A percentile compares a stretch with the other conserved stretches of the same genome.
Conservation (phyloP, 768 basidiomycete genomes). For the Dendrothele bispora region DNA sequence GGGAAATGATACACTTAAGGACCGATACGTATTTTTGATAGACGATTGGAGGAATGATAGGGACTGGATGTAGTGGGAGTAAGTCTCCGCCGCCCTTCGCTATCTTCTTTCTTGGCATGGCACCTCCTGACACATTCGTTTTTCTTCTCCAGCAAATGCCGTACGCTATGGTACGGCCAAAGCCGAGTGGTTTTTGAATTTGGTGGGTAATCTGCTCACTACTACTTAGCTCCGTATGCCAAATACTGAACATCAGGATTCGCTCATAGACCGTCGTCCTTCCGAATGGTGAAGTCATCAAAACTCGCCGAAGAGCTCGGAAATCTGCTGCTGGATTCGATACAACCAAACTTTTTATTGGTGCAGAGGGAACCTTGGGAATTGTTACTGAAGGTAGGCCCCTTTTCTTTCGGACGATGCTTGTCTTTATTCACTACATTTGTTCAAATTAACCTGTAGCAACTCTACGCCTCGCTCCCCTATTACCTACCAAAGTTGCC, state of each 20-base stretch:
- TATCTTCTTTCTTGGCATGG: not conserved
- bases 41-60: constrained; percentile 89
- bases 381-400: constrained; percentile 79
- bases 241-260: too few species aligned
- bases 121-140: not conserved
- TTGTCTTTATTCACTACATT: not conserved
- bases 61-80: constrained; percentile 86
- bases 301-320: constrained; percentile 74
- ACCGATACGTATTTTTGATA: constrained; percentile 28
- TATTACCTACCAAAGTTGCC: constrained; percentile 81
- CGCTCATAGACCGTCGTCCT: constrained; percentile 72
- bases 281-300: constrained; percentile 82
- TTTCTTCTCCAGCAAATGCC: constrained; percentile 56
- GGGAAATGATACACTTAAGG: too few species aligned
- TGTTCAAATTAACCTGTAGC: constrained; percentile 38
- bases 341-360: constrained; percentile 84
- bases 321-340: constrained; percentile 91
- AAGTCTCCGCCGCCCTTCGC: constrained; percentile 27
- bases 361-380: constrained; percentile 87
- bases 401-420: too few species aligned
- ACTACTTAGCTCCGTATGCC: too few species aligned
- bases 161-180: constrained; percentile 87
- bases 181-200: constrained; percentile 84
- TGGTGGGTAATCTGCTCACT: constrained; percentile 43
- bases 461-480: constrained; percentile 79